Evolutionary conservation across 371 early-diverging fungal genomes (phyloP), one percentile per base, ranked within the genome.

Genomic region (Mortierella sp.): DNA sequence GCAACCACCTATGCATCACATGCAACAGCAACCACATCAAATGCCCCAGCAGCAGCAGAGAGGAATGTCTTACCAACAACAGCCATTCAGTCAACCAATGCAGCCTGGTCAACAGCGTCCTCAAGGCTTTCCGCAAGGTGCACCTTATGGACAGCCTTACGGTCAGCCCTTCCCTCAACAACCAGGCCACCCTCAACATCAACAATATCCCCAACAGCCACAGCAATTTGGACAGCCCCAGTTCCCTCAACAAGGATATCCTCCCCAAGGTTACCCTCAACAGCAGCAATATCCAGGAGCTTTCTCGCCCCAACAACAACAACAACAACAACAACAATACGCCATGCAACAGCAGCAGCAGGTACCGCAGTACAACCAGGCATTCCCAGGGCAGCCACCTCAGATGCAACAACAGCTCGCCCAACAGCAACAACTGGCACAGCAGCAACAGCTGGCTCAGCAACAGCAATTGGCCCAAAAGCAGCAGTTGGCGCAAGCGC

Each of bases 211-310:
- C 55, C 78, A 77, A 16, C 80, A 77, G 24, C 80, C 74, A 24
- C 79, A 75, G 45, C 80, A 74, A 52, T 80, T 80, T 68, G 84
- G 75, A 11, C 84, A 84, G 60, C 74, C 80, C 14, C 83, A 75
- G 45, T 84, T 80, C 38, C 78, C 72, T 1, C 84, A 80, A 28
- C 77, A 73, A 73, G 80, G 83, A 44, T 83, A 76, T 45, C 58
- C 76, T 21, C 47, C 82, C 8, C 79, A 78, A 16, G 82, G 72
- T 16, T 82, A 82, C 31, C 82, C 82, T 79, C 79, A 79, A 63
- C 84, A 83, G 55, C 76, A 65, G 50, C 65, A 58, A 26, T 58
- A 57, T 21, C 52, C 68, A 8, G 68, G 68, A 68, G 68, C 38
- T 2, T 68, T 68, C 34, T 68, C 68, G 4, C 42, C 57, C 14